Evolutionary conservation across 805 yeast genomes (phyloP).

Genomic region (Komagataella kurtzmanii): DNA sequence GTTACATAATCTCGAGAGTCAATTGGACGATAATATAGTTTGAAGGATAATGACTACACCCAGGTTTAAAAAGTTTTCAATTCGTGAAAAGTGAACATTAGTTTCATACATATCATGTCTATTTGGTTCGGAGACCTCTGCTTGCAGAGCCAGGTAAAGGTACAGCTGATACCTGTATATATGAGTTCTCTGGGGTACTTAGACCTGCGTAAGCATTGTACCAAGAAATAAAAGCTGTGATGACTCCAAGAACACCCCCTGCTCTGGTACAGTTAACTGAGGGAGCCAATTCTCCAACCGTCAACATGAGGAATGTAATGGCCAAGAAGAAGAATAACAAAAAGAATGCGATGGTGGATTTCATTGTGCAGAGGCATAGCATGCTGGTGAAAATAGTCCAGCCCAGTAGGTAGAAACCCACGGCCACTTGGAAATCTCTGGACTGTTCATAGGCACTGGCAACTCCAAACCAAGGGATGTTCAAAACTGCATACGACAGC

Average conservation of each 20-base stretch:
- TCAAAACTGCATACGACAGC: constrained; percentile 60
- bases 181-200: constrained; percentile 52
- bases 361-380: constrained; percentile 42
- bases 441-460: constrained; percentile 32
- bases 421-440: constrained; percentile 31
- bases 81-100: background rate
- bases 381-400: constrained; percentile 55
- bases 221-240: constrained; percentile 52
- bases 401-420: constrained; percentile 46
- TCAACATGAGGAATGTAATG: constrained; percentile 36
- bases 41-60: background rate
- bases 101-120: background rate
- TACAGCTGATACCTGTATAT: constrained; percentile 24
- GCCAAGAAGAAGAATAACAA: constrained; percentile 39
- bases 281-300: constrained; percentile 39
- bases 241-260: constrained; percentile 53
- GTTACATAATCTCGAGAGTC: constrained; percentile 1
- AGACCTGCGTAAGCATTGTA: constrained; percentile 62
- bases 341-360: constrained; percentile 40
- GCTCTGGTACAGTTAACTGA: constrained; percentile 26
- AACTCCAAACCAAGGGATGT: constrained; percentile 44
- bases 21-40: background rate
- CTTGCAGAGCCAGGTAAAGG: constrained; percentile 16
- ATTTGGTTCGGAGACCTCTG: constrained; percentile 2
- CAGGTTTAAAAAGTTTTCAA: background rate